phyloP scores from a whole-genome alignment of 768 basidiomycete species.

The Kwoniella europaea region DNA sequence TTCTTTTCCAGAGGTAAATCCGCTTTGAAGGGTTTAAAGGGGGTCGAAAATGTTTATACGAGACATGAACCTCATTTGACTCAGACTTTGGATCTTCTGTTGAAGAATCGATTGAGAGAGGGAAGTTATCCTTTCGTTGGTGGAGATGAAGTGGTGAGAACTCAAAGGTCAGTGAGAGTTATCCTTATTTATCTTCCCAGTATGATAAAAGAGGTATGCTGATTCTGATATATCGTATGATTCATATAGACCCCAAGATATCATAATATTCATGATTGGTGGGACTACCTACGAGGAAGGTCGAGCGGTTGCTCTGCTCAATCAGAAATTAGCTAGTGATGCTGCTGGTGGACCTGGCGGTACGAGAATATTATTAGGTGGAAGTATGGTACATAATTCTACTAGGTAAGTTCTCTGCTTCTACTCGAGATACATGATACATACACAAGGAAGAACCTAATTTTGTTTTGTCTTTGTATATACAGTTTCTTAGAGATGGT shows the following conservation, averaged over 20 bases:
- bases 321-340: conserved; percentile 70
- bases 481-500: conserved; percentile 87
- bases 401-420: conserved; percentile 67
- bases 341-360: conserved; percentile 61
- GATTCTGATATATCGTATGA: background rate
- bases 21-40: conserved; percentile 94
- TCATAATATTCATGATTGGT: conserved; percentile 95
- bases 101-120: conserved; percentile 84
- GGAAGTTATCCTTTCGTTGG: conserved; percentile 87
- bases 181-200: too few species aligned
- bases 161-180: conserved; percentile 58
- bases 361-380: conserved; percentile 82
- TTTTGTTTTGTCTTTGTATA: background rate
- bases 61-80: conserved; percentile 93
- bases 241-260: conserved; percentile 78
- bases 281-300: conserved; percentile 97
- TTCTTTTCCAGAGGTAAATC: conserved; percentile 91
- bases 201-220: background rate
- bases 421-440: background rate
- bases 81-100: conserved; percentile 85
- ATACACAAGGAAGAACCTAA: background rate
- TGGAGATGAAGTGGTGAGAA: conserved; percentile 65
- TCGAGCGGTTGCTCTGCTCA: conserved; percentile 78
- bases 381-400: conserved; percentile 94
- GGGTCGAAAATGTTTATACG: conserved; percentile 98